Conservation (phyloP, 2,329 filamentous ascomycete genomes). For the Zymoseptoria tritici region DNA sequence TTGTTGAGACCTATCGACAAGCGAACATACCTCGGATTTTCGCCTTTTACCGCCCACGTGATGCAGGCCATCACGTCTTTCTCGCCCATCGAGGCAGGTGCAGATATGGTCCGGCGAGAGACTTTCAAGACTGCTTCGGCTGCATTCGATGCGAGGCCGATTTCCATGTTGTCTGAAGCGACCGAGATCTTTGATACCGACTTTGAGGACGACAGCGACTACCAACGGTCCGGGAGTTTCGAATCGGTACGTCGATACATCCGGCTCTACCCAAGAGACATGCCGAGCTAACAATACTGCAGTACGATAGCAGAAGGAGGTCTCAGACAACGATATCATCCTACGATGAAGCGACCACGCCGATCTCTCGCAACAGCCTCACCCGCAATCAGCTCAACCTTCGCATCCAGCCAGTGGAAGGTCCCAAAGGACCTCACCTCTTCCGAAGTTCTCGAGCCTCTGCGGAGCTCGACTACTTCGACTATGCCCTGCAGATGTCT, state of each 20-base stretch:
- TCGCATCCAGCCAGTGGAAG: constrained; percentile 62
- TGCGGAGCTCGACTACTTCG: constrained; percentile 40
- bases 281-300: constrained; percentile 1
- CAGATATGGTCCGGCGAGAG: constrained; percentile 44
- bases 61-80: constrained; percentile 42
- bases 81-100: constrained; percentile 36
- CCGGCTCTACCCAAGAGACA: background rate
- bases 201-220: constrained; percentile 58
- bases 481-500: constrained; percentile 58
- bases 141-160: constrained; percentile 41
- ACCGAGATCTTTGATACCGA: constrained; percentile 77
- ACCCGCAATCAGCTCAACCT: constrained; percentile 55
- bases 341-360: constrained; percentile 75
- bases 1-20: constrained; percentile 4
- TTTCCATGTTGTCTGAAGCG: constrained; percentile 52
- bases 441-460: constrained; percentile 67
- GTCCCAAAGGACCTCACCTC: constrained; percentile 77
- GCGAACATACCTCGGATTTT: background rate
- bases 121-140: constrained; percentile 46
- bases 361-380: constrained; percentile 52
- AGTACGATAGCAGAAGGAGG: constrained; percentile 50
- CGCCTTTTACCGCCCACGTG: constrained; percentile 7
- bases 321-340: constrained; percentile 84
- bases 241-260: constrained; percentile 55
- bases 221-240: constrained; percentile 46